Evolutionary conservation across 1,139 yeast genomes (phyloP), one percentile per base, ranked within the genome.

Genomic region (Geotrichum restrictum): DNA sequence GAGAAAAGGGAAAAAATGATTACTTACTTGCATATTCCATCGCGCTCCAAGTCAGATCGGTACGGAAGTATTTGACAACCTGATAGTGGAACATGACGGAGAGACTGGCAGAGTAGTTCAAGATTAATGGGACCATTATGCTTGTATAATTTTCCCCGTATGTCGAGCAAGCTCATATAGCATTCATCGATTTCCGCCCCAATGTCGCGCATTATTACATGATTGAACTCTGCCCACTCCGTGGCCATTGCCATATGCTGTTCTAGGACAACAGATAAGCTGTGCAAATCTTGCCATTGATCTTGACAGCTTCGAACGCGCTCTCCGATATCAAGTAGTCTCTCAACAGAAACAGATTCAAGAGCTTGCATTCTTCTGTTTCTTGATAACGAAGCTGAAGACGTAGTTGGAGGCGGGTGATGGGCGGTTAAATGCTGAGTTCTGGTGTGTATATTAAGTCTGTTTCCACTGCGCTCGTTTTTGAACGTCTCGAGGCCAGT

Each of bases 211-310:
- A 85, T 73, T 19, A 83, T 79, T 36, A 70, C 69, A 44, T 74
- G 73, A 49, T 73, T 74, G 37, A 85, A 71, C 60, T 85, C 94
- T 51, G 74, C 70, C 67, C 77, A 83, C 57, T 81, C 83, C 11
- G 76, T 69, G 1, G 85, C 75, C 6, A 83, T 68, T 55, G 80
- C 85, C 13, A 82, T 69, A 49, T 72, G 73, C 40, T 69, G 67
- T 60, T 80, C 78, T 33, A 74, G 64, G 1, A 69, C 58, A 4
- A 72, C 62, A 6, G 76, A 58, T 43, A 67, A 59, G 48, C 73
- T 71, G 58, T 76, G 74, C 27, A 76, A 72, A 3, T 73, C 74
- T 41, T 74, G 64, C 56, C 76, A 69, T 32, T 72, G 37, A 7
- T 34, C 18, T 3, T 60, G 54, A 74, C 53, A 50, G 6, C 19